Evolutionary conservation across 345 rosid genomes (phyloP).

Genomic region (Syzygium grande): DNA sequence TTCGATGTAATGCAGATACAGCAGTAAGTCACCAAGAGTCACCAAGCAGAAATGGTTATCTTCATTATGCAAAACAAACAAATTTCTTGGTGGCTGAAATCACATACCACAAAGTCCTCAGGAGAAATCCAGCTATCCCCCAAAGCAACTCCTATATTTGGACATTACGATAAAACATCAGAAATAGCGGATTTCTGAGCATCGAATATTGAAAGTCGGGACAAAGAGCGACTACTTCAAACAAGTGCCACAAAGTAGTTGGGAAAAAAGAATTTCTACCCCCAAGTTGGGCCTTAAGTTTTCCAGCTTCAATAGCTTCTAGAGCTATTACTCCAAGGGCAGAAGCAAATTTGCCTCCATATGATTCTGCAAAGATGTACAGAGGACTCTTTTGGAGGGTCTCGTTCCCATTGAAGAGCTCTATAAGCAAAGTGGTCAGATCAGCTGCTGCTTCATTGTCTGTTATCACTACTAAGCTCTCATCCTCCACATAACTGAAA

Average conservation of each 20-base stretch:
- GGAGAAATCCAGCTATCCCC: slow-evolving; percentile 48
- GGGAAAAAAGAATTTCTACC: slow-evolving; percentile 9
- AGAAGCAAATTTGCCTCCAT: slow-evolving; percentile 44
- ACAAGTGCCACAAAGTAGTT: background rate
- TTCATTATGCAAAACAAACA: background rate
- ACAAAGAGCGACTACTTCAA: background rate
- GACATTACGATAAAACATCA: background rate
- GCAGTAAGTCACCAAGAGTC: background rate
- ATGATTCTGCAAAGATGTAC: slow-evolving; percentile 33
- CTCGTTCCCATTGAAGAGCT: slow-evolving; percentile 18
- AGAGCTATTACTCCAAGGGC: slow-evolving; percentile 27
- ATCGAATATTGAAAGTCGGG: background rate
- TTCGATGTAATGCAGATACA: background rate
- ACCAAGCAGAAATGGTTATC: background rate
- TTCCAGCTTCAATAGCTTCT: slow-evolving; percentile 27
- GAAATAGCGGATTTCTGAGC: background rate
- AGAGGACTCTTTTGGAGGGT: slow-evolving; percentile 26
- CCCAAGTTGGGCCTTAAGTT: slow-evolving; percentile 29
- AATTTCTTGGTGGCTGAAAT: background rate
- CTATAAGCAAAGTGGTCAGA: slow-evolving; percentile 24
- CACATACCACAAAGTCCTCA: slow-evolving; percentile 28
- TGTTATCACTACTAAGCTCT: slow-evolving; percentile 16
- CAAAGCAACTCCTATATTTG: slow-evolving; percentile 29
- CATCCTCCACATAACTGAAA: slow-evolving; percentile 30
- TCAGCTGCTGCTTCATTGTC: slow-evolving; percentile 44